phyloP scores from a whole-genome alignment of 2,329 filamentous ascomycete species.

The Aspergillus sp. region DNA sequence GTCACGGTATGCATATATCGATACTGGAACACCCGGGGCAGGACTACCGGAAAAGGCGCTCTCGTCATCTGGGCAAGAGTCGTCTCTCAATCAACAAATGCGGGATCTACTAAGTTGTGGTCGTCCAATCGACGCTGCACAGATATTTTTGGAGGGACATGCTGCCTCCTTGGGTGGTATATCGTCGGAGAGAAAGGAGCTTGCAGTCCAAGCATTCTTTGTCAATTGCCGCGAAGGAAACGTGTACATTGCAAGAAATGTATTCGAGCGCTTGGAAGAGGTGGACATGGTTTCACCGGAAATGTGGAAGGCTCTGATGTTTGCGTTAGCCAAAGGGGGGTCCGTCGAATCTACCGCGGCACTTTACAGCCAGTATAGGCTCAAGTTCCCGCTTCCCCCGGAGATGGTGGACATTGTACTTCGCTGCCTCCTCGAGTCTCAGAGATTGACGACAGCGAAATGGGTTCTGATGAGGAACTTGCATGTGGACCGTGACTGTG shows the following conservation, averaged over 20 bases:
- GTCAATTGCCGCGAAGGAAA: constrained; percentile 31
- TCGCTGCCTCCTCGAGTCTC: constrained; percentile 30
- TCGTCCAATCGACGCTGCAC: constrained; percentile 29
- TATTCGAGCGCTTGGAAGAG: constrained; percentile 29
- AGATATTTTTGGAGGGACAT: constrained; percentile 26
- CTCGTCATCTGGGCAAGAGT: neutral
- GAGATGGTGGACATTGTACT: constrained; percentile 29
- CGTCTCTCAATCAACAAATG: constrained; percentile 14
- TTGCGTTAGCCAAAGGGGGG: constrained; percentile 27
- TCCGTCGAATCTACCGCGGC: constrained; percentile 30
- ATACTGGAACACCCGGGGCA: too few relatives aligned
- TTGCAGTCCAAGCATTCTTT: constrained; percentile 26
- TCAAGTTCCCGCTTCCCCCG: constrained; percentile 21
- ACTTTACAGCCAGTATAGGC: constrained; percentile 23
- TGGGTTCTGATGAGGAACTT: constrained; percentile 27
- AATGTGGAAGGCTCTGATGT: constrained; percentile 32
- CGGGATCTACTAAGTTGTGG: constrained; percentile 18
- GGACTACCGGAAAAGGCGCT: neutral
- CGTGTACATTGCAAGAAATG: constrained; percentile 28
- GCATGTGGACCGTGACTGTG: constrained; percentile 25
- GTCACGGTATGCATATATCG: too few relatives aligned
- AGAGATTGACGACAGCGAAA: constrained; percentile 30
- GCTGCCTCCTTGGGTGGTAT: constrained; percentile 14
- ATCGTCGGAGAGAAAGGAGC: constrained; percentile 20
- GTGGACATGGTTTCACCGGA: constrained; percentile 21